These are phyloP conservation scores for Cichorium intybus DNA, from an alignment of 140 eudicot genomes.

Conservation along the genomic window DNA sequence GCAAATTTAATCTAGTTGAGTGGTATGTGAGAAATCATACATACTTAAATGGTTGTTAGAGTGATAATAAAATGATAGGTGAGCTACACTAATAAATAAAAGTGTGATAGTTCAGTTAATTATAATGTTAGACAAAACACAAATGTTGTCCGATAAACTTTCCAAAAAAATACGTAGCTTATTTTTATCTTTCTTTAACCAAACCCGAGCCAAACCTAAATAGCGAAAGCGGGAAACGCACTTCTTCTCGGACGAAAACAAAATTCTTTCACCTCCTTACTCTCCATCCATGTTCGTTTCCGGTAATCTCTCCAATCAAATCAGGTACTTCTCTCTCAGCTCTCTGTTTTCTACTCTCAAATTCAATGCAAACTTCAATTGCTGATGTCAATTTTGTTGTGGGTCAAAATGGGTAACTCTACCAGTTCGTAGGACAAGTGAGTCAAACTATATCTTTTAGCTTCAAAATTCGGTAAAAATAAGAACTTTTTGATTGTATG, in stretches of 20 bases:
- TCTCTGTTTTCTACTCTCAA: background rate
- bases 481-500: background rate
- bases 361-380: background rate
- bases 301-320: constrained; percentile 2
- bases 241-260: background rate
- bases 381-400: background rate
- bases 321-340: constrained; percentile 5
- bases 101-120: too few relatives aligned
- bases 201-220: too few relatives aligned
- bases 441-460: background rate
- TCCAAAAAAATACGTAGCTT: too few relatives aligned
- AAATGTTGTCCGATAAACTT: too few relatives aligned
- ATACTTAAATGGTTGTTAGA: too few relatives aligned
- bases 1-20: too few relatives aligned
- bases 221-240: too few relatives aligned
- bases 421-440: background rate
- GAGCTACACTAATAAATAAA: too few relatives aligned
- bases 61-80: too few relatives aligned
- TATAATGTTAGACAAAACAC: too few relatives aligned
- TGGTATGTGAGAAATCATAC: too few relatives aligned
- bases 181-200: too few relatives aligned
- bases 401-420: background rate
- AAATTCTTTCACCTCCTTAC: background rate
- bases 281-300: background rate
- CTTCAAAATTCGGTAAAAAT: background rate